phyloP scores from a whole-genome alignment of 148 eudicot species.

The Suaeda aralocaspica region DNA sequence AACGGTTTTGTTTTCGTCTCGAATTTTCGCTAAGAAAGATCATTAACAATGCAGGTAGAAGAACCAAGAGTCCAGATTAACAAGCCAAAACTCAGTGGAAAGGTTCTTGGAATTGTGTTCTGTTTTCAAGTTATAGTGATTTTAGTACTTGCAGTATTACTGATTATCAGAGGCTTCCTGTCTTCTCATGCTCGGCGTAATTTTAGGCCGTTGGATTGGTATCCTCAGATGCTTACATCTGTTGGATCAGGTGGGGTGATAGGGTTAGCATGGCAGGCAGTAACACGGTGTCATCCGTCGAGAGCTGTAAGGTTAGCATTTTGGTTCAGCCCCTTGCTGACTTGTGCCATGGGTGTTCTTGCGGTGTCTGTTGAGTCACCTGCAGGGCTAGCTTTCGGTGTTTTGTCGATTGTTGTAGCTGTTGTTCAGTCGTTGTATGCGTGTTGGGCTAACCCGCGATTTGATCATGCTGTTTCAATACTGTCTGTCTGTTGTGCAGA shows the following conservation, averaged over 20 bases:
- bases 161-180: constrained; percentile 32
- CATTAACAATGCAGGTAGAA: constrained; percentile 31
- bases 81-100: constrained; percentile 15
- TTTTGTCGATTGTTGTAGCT: constrained; percentile 32
- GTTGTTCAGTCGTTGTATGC: constrained; percentile 45
- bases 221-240: constrained; percentile 37
- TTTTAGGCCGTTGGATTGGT: constrained; percentile 44
- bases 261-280: constrained; percentile 33
- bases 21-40: background rate
- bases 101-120: constrained; percentile 29
- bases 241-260: constrained; percentile 32
- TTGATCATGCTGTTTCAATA: constrained; percentile 35
- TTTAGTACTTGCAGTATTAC: constrained; percentile 22
- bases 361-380: constrained; percentile 37
- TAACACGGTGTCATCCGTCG: constrained; percentile 22
- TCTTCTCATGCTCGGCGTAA: constrained; percentile 17
- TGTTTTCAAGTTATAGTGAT: constrained; percentile 29
- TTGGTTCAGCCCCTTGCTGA: constrained; percentile 55
- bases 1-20: background rate
- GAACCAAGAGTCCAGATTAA: constrained; percentile 23
- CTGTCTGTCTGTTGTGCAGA: constrained; percentile 24
- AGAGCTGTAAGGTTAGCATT: constrained; percentile 37
- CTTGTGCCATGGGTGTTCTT: constrained; percentile 45
- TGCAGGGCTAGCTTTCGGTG: constrained; percentile 38
- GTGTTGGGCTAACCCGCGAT: constrained; percentile 54